These are phyloP conservation scores for Zhuliangozyma blackwelliae DNA, from an alignment of 1,139 yeast genomes.

Conservation along the genomic window DNA sequence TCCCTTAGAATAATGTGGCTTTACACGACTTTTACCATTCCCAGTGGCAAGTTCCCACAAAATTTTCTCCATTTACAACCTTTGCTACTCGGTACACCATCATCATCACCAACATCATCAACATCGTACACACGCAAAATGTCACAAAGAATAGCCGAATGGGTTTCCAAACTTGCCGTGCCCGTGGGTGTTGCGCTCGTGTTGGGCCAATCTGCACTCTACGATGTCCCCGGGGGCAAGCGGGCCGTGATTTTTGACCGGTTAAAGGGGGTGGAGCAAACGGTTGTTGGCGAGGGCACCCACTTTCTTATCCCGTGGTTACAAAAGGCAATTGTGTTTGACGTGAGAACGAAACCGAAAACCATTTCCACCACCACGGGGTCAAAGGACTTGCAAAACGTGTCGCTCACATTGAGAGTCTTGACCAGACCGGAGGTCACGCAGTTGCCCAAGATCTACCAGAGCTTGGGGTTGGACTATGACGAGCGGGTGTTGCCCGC, in stretches of 20 bases:
- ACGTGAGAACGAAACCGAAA: slow-evolving; percentile 88
- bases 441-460: slow-evolving; percentile 81
- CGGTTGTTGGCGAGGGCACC: slow-evolving; percentile 93
- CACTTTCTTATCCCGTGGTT: slow-evolving; percentile 96
- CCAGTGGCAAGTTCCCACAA: too few species aligned
- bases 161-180: slow-evolving; percentile 50
- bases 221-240: slow-evolving; percentile 94
- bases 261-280: slow-evolving; percentile 78
- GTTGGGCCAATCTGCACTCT: slow-evolving; percentile 68
- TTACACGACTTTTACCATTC: too few species aligned
- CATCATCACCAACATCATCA: neutral
- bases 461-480: slow-evolving; percentile 86
- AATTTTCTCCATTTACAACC: too few species aligned
- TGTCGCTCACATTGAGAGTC: slow-evolving; percentile 86
- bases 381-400: slow-evolving; percentile 95
- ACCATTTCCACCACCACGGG: slow-evolving; percentile 95
- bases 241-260: slow-evolving; percentile 96
- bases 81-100: too few species aligned
- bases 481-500: slow-evolving; percentile 97
- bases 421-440: slow-evolving; percentile 90
- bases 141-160: slow-evolving; percentile 38
- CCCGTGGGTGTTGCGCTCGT: slow-evolving; percentile 68
- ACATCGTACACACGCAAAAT: slow-evolving; percentile 12
- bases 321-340: slow-evolving; percentile 84
- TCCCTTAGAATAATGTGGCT: too few species aligned